Base-by-base conservation (phyloP, 1,139 yeast species). In the Sugiyamaella paludigena region DNA sequence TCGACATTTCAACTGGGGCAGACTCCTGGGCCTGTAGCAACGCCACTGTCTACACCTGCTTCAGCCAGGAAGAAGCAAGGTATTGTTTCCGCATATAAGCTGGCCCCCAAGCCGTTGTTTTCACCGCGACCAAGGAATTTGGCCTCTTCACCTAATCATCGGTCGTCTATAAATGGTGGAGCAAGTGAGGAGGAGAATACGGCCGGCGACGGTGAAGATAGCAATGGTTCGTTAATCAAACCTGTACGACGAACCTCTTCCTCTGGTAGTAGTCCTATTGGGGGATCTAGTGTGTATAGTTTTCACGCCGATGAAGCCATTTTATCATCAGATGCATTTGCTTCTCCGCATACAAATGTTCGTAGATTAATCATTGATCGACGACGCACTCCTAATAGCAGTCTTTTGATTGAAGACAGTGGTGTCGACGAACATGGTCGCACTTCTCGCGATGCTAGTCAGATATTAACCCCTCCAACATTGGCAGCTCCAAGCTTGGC, bases 281-380 rank as follows among this genome's bases (percentile, higher is more conserved):
- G 36, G 19, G 38, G 48, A 2, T 35, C 46, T 29, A 39, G 55
- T 12, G 46, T 74, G 13, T 66, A 70, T 53, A 70, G 66, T 46
- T 53, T 70, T n/a, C 67, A 70, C 32, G 77, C 85, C 4, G 92
- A 85, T 64, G 76, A 78, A 43, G 83, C 88, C 2, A 83, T 87
- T 50, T 67, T 85, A 52, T 73, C 84, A 2, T 79, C 87, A n/a
- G 86, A 81, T 48, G 81, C 86, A 6, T 86, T 86, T 64, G 19
- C 24, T 15, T 77, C 84, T 3, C 89, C 89, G 27, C 78, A 80
- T 45, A 71, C 74, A 36, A 78, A 77, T 49, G 75, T 81, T 53
- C 79, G 81, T 44, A 77, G 78, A 52, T 71, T 84, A 49, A 75
- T 81, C 7, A 76, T 84, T 53, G 81, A 80, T 29, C 35, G 45